phyloP scores from a whole-genome alignment of 2,329 filamentous ascomycete species.

The Colletotrichum phormii region DNA sequence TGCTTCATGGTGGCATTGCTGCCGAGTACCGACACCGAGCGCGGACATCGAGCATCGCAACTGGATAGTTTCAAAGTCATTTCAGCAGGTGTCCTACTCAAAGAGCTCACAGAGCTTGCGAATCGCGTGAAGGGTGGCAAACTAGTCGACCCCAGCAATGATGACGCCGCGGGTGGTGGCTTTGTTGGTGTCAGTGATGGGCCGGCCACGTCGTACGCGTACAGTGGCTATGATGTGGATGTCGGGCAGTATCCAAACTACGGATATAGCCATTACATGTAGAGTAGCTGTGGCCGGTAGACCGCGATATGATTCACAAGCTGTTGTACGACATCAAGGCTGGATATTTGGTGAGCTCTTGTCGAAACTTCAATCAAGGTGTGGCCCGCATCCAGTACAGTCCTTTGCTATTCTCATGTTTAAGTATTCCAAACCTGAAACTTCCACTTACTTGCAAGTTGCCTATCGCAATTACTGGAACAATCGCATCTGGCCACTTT shows the following conservation, averaged over 20 bases:
- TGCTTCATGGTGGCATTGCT: slow-evolving; percentile 45
- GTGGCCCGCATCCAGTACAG: too few species aligned
- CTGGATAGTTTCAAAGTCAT: slow-evolving; percentile 52
- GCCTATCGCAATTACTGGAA: too few species aligned
- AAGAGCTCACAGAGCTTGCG: slow-evolving; percentile 40
- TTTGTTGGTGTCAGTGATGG: slow-evolving; percentile 25
- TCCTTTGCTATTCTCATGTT: too few species aligned
- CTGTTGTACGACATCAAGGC: not conserved
- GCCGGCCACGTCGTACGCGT: slow-evolving; percentile 6
- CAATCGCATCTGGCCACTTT: not conserved
- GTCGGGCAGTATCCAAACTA: slow-evolving; percentile 33
- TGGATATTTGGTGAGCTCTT: not conserved
- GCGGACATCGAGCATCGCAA: not conserved
- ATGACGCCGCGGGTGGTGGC: not conserved
- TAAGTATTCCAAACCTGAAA: too few species aligned
- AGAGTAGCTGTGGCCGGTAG: not conserved
- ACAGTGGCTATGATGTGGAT: slow-evolving; percentile 28
- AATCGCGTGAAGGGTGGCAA: slow-evolving; percentile 15
- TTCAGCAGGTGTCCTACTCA: slow-evolving; percentile 50
- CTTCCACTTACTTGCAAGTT: too few species aligned
- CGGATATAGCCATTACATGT: slow-evolving; percentile 19
- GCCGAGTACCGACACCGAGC: slow-evolving; percentile 34
- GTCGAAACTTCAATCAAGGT: too few species aligned
- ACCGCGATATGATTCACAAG: not conserved
- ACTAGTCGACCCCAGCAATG: not conserved